phyloP scores from a whole-genome alignment of 345 rosid species.

The Turritis glabra region DNA sequence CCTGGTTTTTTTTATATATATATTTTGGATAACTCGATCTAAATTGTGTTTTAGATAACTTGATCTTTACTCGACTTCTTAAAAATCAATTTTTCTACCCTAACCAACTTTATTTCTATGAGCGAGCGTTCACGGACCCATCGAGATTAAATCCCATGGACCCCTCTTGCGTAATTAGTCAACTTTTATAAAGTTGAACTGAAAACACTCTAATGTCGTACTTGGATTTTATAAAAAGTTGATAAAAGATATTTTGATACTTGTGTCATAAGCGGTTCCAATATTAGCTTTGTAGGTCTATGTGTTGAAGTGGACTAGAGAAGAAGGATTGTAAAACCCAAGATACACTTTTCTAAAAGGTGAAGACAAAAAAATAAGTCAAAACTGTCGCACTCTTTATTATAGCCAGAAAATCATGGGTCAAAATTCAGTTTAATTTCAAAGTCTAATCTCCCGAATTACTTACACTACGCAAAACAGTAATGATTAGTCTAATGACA shows the following conservation, averaged over 20 bases:
- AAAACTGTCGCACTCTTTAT: constrained; percentile 9
- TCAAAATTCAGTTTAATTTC: constrained; percentile 3
- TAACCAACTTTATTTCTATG: background rate
- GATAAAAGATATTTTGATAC: constrained; percentile 1
- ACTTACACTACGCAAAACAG: background rate
- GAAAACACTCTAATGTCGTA: background rate
- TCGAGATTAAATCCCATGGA: constrained; percentile 11
- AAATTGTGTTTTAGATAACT: too few relatives aligned
- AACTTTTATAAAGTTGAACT: constrained; percentile 12
- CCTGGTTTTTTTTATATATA: too few relatives aligned
- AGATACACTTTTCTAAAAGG: constrained; percentile 8
- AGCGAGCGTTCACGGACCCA: constrained; percentile 7
- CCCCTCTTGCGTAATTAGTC: background rate
- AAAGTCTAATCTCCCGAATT: background rate
- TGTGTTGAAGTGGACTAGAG: constrained; percentile 30
- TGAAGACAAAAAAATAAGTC: constrained; percentile 16
- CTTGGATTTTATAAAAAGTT: background rate
- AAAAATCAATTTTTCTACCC: background rate
- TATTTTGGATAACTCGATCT: background rate
- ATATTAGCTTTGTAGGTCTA: constrained; percentile 17
- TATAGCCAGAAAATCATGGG: background rate
- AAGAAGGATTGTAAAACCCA: background rate
- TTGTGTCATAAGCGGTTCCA: constrained; percentile 17
- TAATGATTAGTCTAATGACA: constrained; percentile 6
- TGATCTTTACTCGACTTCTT: background rate